Base-by-base conservation (phyloP, 1,284 basidiomycete species). In the Fomitopsis schrenkii region DNA sequence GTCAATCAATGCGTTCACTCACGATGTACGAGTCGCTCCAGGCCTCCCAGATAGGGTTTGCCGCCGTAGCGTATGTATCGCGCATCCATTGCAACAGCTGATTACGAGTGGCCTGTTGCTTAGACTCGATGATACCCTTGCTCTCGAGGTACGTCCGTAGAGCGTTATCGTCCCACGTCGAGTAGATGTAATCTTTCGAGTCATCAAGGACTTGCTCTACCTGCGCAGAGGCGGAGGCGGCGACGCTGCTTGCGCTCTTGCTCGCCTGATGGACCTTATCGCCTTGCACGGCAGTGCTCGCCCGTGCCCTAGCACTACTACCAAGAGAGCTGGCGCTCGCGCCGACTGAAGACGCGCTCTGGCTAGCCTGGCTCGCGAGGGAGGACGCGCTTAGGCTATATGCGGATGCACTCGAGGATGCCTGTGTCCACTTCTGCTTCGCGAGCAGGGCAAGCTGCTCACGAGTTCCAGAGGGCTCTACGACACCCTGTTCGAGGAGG, bases 21-120 rank as follows among this genome's bases (percentile, higher is more conserved):
- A 94, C 93, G 57, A 95, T 84, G 72, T 93, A 92, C 2, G 86
- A 90, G 70, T 91, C 89, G 52, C 87, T 89, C 95, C 95, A 98
- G 5, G 87, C 84, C 40, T 91, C 79, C 83, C 92, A 98, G 53
- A 90, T 74, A 1, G 91, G 88, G 62, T 82, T 76, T 8, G 84
- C 71, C 17, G 83, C 78, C 53, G 80, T 78, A 38, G 84, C 85
- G 72, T 95, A 95, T 0, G 86, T 81, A 35, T 86, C 80, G 52
- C 81, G 80, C 80, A 94, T 90, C 71, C 88, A 80, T 17, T 76
- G 77, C 28, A 92, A 73, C 35, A 96, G 74, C 67, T 93, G 86
- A n/a, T 85, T 81, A 58, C 86, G 84, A 50, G 80, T 85, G 61
- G 83, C 83, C 62, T 87, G 77, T 17, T 80, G 76, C 64, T 87